A percentile compares a stretch with the other conserved stretches of the same genome.
Conservation (phyloP, 192 early-diverging fungal species). For the Thamnidium elegans region DNA sequence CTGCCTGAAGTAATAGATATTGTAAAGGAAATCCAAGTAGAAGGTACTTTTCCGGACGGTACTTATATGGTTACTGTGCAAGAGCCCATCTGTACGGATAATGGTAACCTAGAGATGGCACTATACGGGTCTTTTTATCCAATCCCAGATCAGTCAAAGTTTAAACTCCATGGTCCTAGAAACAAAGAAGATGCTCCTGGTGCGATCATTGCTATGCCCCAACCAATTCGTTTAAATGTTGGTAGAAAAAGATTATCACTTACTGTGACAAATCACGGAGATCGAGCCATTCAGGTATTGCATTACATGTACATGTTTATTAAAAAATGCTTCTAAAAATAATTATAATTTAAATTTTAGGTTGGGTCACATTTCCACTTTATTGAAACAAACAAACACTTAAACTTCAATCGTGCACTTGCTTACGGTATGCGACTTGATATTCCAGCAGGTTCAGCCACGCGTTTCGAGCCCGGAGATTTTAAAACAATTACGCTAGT, state of each 20-base stretch:
- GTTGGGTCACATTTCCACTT: conserved; percentile 96
- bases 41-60: conserved; percentile 88
- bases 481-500: conserved; percentile 77
- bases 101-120: conserved; percentile 79
- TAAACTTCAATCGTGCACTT: conserved; percentile 78
- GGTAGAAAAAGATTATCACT: conserved; percentile 65
- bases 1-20: conserved; percentile 63
- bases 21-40: conserved; percentile 81
- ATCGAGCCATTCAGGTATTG: conserved; percentile 83
- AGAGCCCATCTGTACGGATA: conserved; percentile 76
- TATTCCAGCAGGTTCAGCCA: conserved; percentile 89
- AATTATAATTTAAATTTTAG: conserved; percentile 29
- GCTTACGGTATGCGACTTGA: conserved; percentile 89
- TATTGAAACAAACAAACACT: conserved; percentile 80
- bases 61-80: conserved; percentile 93
- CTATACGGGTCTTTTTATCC: conserved; percentile 85
- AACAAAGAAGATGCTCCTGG: conserved; percentile 52
- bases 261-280: conserved; percentile 87
- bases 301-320: conserved; percentile 12
- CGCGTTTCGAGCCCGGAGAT: conserved; percentile 95
- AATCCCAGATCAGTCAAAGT: conserved; percentile 59
- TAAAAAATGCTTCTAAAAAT: background rate
- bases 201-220: conserved; percentile 57
- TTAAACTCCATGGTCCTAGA: conserved; percentile 43
- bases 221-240: conserved; percentile 71